Evolutionary conservation across 176 grass and related monocot species (phyloP).

Genomic region (Pontederia paniculata): DNA sequence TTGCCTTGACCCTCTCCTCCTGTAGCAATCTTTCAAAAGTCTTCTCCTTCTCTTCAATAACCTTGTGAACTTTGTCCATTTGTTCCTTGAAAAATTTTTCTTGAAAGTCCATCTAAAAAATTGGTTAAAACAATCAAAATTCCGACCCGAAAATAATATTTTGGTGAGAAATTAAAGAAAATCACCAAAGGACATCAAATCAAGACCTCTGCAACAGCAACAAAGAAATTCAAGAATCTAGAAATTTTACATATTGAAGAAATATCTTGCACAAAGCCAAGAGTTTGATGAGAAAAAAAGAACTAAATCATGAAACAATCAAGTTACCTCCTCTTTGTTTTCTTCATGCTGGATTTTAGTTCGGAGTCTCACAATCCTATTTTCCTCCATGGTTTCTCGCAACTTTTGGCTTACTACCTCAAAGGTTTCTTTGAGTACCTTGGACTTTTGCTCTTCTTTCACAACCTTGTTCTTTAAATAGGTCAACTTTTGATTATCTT

Average conservation of each 20-base stretch:
- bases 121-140: too few species aligned
- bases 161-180: too few species aligned
- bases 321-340: constrained; percentile 63
- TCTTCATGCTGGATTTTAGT: constrained; percentile 53
- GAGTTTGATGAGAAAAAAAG: too few species aligned
- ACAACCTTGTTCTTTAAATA: constrained; percentile 51
- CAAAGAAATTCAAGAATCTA: too few species aligned
- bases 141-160: too few species aligned
- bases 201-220: too few species aligned
- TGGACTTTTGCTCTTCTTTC: constrained; percentile 38
- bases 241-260: too few species aligned
- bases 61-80: constrained; percentile 49
- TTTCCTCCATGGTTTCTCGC: constrained; percentile 40
- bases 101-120: constrained; percentile 61
- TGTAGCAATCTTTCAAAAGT: constrained; percentile 46
- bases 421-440: constrained; percentile 52
- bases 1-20: constrained; percentile 51
- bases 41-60: constrained; percentile 50
- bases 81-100: constrained; percentile 61
- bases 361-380: constrained; percentile 35
- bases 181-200: too few species aligned
- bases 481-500: constrained; percentile 71
- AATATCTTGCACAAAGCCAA: too few species aligned
- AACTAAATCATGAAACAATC: neutral
- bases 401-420: constrained; percentile 34